Conservation (phyloP, 495 filamentous ascomycete genomes). For the Aspergillus sparsus region DNA sequence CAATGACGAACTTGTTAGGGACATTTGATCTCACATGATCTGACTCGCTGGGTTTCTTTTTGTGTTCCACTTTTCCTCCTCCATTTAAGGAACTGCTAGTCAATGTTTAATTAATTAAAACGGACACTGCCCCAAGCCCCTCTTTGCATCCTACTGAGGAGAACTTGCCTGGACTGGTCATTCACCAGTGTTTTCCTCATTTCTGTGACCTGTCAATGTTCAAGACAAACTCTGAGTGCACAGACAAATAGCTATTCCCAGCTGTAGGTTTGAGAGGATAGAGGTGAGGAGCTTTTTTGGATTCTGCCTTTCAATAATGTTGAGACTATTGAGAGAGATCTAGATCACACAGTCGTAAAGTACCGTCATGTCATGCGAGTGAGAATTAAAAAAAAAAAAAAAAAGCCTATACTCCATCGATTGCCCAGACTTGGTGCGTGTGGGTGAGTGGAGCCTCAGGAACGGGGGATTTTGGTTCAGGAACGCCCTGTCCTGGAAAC, state of each 20-base stretch:
- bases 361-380: too few species aligned
- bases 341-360: too few species aligned
- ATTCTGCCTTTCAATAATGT: too few species aligned
- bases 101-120: slow-evolving; percentile 3
- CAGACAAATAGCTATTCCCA: too few species aligned
- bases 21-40: background rate
- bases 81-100: background rate
- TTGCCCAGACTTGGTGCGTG: background rate
- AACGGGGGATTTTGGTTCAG: slow-evolving; percentile 20
- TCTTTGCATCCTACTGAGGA: background rate
- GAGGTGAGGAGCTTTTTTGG: too few species aligned
- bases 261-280: too few species aligned
- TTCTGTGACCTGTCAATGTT: too few species aligned
- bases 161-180: too few species aligned
- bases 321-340: too few species aligned
- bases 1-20: background rate
- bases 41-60: background rate
- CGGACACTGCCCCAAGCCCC: background rate
- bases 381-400: too few species aligned
- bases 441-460: slow-evolving; percentile 19
- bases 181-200: too few species aligned
- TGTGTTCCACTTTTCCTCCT: background rate
- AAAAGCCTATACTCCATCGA: background rate
- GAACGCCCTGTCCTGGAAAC: slow-evolving; percentile 26
- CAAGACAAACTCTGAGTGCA: too few species aligned